Evolutionary conservation across 176 grass and related monocot genomes (phyloP), one percentile per base, ranked within the genome.

Genomic region (Triticum monococcum): DNA sequence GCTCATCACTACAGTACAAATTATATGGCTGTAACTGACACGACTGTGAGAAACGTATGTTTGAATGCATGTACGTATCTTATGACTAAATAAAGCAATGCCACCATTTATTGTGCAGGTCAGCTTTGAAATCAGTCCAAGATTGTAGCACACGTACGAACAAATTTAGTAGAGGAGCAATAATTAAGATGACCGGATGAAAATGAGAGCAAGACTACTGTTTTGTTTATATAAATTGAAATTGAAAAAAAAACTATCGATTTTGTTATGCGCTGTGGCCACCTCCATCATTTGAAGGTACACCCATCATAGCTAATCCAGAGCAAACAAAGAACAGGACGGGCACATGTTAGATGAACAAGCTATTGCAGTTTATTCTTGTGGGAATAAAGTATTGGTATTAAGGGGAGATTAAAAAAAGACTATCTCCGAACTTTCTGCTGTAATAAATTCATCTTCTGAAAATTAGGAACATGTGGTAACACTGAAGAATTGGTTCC

Each of bases 281-380:
- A 73, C 2, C 12, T 30, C 46, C 38, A 38, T 65, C 31, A 85
- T 81, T 64, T 64, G 40, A 5, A 23, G 20, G 66, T 9, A 62
- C 6, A 12, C 7, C 35, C 9, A 77, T 64, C 32, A 17, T 11
- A 30, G 59, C n/a, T 40, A 22, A 56, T 59, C 56, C 33, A 16
- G n/a, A 78, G 9, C n/a, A 69, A 59, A 40, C 16, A 68, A 77
- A 8, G 35, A 86, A 26, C 73, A 40, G 41, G 24, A 66, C 43
- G 12, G 5, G 18, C 18, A 65, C 59, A 54, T 1, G 24, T 67
- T 56, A 54, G 17, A 87, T 22, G 24, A 45, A 25, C 77, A 68
- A 81, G 67, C 24, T 20, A 75, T 14, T 68, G 46, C 45, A 70
- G 66, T 71, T 82, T 38, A 71, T 31, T 71, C 14, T n/a, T 71